Evolutionary conservation across 768 basidiomycete species (phyloP).

Genomic region (Porphyrellus cyaneotinctus): DNA sequence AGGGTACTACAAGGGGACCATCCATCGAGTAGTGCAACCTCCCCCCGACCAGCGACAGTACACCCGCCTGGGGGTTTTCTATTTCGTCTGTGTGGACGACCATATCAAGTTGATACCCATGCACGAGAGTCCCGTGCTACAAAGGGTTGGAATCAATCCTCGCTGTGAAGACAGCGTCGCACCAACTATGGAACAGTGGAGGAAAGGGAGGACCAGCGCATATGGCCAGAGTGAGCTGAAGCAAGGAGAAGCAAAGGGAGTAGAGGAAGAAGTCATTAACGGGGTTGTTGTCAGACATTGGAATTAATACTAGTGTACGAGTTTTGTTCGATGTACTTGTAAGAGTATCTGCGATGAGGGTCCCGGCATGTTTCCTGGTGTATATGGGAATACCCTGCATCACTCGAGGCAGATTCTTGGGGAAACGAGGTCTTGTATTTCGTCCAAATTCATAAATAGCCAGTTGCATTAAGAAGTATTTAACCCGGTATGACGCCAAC

Average conservation of each 20-base stretch:
- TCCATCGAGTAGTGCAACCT: conserved; percentile 59
- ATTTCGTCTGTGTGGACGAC: conserved; percentile 54
- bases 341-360: too few relatives aligned
- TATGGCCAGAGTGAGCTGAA: conserved; percentile 49
- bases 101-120: conserved; percentile 43
- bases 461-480: too few relatives aligned
- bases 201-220: conserved; percentile 45
- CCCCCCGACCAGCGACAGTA: conserved; percentile 48
- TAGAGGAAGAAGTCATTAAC: conserved; percentile 53
- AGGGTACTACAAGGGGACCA: conserved; percentile 55
- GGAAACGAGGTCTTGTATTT: too few relatives aligned
- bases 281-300: conserved; percentile 57
- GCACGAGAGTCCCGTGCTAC: conserved; percentile 45
- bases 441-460: too few relatives aligned
- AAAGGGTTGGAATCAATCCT: conserved; percentile 38
- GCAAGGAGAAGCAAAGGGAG: conserved; percentile 36
- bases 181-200: conserved; percentile 52
- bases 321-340: background rate
- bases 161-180: conserved; percentile 38
- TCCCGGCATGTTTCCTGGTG: too few relatives aligned
- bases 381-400: too few relatives aligned
- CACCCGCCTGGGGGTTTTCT: conserved; percentile 54
- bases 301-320: conserved; percentile 31
- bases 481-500: too few relatives aligned
- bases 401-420: too few relatives aligned